Conservation (phyloP, 1,284 basidiomycete species). For the Ceratobasidium sp. region DNA sequence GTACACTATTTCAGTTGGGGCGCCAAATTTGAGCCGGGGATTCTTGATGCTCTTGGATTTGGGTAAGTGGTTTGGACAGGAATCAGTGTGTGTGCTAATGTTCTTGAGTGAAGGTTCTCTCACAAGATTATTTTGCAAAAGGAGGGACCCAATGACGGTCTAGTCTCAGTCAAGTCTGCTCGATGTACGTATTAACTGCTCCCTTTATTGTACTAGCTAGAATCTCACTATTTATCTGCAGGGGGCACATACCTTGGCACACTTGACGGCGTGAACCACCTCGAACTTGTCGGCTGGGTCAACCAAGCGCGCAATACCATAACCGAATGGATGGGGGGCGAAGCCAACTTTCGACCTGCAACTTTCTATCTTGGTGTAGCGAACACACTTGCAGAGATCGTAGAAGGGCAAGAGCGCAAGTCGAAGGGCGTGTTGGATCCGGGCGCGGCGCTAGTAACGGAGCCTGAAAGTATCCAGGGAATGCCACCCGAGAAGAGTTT, state of each 20-base stretch:
- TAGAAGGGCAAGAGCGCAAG: slow-evolving; percentile 48
- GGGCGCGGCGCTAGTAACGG: slow-evolving; percentile 34
- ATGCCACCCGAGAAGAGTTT: slow-evolving; percentile 40
- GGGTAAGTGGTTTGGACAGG: background rate
- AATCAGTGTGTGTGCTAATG: background rate
- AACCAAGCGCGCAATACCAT: slow-evolving; percentile 87
- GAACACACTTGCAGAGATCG: slow-evolving; percentile 60
- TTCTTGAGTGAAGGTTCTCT: slow-evolving; percentile 68
- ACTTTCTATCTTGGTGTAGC: slow-evolving; percentile 90
- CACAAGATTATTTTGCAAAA: slow-evolving; percentile 88
- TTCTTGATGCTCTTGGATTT: slow-evolving; percentile 82
- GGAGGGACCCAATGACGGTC: slow-evolving; percentile 93
- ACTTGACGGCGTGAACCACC: slow-evolving; percentile 89
- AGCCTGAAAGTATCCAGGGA: slow-evolving; percentile 43
- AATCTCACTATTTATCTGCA: too few relatives aligned
- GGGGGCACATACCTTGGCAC: slow-evolving; percentile 90
- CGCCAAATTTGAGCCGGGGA: slow-evolving; percentile 86
- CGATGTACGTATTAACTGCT: slow-evolving; percentile 69
- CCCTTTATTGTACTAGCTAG: slow-evolving; percentile 14
- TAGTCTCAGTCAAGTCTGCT: slow-evolving; percentile 86
- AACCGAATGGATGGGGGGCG: slow-evolving; percentile 88
- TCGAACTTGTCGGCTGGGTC: slow-evolving; percentile 89
- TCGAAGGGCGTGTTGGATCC: slow-evolving; percentile 13
- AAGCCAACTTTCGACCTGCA: slow-evolving; percentile 89
- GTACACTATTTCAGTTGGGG: slow-evolving; percentile 96